A percentile compares a stretch with the other conserved stretches of the same genome.
Conservation (phyloP, 306 rosid species). For the Abrus pulchellus region DNA sequence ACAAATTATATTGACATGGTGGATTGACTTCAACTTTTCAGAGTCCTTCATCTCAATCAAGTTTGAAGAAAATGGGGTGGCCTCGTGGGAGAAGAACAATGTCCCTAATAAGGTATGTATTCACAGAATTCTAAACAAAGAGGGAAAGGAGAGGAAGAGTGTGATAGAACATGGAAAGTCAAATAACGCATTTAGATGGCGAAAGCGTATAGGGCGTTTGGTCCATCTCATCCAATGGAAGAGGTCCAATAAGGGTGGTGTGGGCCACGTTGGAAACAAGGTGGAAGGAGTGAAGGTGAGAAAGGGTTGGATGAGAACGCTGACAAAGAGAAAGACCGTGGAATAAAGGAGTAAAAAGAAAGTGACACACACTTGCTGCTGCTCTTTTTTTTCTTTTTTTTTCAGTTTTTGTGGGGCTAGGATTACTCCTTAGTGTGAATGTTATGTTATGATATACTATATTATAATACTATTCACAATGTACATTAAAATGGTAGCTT, state of each 20-base stretch:
- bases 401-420: not conserved
- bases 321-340: conserved; percentile 70
- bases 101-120: conserved; percentile 59
- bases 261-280: conserved; percentile 69
- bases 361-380: conserved; percentile 30
- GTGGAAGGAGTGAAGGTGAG: conserved; percentile 79
- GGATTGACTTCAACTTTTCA: conserved; percentile 43
- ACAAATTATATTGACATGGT: conserved; percentile 30
- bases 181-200: conserved; percentile 74
- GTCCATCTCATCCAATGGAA: conserved; percentile 81
- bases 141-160: conserved; percentile 55
- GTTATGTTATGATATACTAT: conserved; percentile 46
- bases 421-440: conserved; percentile 35
- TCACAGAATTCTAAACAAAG: conserved; percentile 46
- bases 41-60: conserved; percentile 92
- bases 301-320: conserved; percentile 78
- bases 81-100: conserved; percentile 79
- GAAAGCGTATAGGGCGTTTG: conserved; percentile 79
- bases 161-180: conserved; percentile 80
- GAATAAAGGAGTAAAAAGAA: conserved; percentile 55
- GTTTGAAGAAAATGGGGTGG: conserved; percentile 82
- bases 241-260: conserved; percentile 62
- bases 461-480: conserved; percentile 40
- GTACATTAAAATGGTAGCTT: conserved; percentile 58
- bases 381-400: not conserved